Evolutionary conservation across 2,329 filamentous ascomycete species (phyloP), one percentile per base, ranked within the genome.

Genomic region (Didymosphaeria variabile): DNA sequence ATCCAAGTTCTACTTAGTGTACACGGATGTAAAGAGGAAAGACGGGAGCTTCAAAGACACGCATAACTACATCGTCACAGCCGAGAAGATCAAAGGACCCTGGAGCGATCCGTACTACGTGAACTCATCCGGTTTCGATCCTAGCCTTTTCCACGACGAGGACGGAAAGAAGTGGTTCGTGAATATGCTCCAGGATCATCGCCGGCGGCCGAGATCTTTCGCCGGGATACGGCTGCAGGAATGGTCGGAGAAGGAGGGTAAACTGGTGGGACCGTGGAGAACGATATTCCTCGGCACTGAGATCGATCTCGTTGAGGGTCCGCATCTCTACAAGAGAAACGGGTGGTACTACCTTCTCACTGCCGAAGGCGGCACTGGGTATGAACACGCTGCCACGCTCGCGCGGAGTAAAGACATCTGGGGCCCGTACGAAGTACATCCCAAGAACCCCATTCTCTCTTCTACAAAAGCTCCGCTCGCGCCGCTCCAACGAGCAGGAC

Each of bases 21-120:
- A 88, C 72, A 88, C 87, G 0, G 86, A 89, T 67, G 87, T 90
- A 17, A 90, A 89, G 77, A 86, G 87, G 64, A 89, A 89, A 71
- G 88, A 90, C 66, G 88, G 87, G 13, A 86, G 84, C 2, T 89
- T 88, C 81, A 88, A 88, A 72, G 87, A 89, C 67, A 82, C 85
- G 0, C 87, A 85, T 65, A 90, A 89, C 52, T 90, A 89, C 70
- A 88, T 90, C 60, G 84, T 90, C 56, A 84, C 81, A 13, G 69
- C 74, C 12, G 67, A 72, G 0, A 66, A 77, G 5, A 85, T 89
- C 56, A 81, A 85, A 40, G 87, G 87, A 0, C 86, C 87, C 0
- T 89, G 87, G 87, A 87, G 85, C 0, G 87, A 89, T 53, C 86
- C 87, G 0, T 71, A 86, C 7, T 86, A 86, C 67, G 79, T 82